Evolutionary conservation across 2,329 filamentous ascomycete genomes (phyloP).

Genomic region (Xylariaceae sp.): DNA sequence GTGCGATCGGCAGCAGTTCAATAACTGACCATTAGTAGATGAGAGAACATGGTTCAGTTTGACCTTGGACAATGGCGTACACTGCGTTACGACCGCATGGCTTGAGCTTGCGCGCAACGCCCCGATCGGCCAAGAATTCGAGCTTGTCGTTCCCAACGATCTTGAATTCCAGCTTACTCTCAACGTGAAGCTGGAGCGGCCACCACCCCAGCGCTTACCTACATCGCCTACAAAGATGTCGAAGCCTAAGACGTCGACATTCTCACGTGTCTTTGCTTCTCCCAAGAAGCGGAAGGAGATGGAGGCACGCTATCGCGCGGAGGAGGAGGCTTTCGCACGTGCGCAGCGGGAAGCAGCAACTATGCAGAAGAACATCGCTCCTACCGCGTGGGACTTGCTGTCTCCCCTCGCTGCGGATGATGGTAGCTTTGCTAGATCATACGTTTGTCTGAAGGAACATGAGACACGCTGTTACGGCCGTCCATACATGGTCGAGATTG

Average conservation of each 20-base stretch:
- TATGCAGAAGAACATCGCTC: constrained; percentile 57
- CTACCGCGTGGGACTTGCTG: constrained; percentile 79
- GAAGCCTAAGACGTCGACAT: constrained; percentile 77
- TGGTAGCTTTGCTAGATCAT: constrained; percentile 90
- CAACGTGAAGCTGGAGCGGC: constrained; percentile 89
- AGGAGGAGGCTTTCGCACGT: constrained; percentile 68
- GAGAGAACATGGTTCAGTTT: constrained; percentile 93
- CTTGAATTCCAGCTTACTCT: constrained; percentile 98
- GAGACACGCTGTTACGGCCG: constrained; percentile 85
- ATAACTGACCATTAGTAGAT: constrained; percentile 44
- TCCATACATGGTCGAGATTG: constrained; percentile 81
- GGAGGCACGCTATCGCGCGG: constrained; percentile 77
- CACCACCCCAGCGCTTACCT: constrained; percentile 46
- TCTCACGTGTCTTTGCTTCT: constrained; percentile 88
- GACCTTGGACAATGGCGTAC: constrained; percentile 95
- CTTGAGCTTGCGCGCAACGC: constrained; percentile 87
- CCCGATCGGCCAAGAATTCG: constrained; percentile 96
- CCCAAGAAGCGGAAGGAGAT: constrained; percentile 96
- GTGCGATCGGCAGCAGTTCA: not conserved
- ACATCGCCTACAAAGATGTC: constrained; percentile 58
- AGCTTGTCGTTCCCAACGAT: constrained; percentile 93
- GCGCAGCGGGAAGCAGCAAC: constrained; percentile 61
- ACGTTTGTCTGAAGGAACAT: constrained; percentile 90
- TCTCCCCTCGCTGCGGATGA: constrained; percentile 84
- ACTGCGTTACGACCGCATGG: constrained; percentile 96